phyloP scores from a whole-genome alignment of 805 yeast species.

The Nematodospora valgi region DNA sequence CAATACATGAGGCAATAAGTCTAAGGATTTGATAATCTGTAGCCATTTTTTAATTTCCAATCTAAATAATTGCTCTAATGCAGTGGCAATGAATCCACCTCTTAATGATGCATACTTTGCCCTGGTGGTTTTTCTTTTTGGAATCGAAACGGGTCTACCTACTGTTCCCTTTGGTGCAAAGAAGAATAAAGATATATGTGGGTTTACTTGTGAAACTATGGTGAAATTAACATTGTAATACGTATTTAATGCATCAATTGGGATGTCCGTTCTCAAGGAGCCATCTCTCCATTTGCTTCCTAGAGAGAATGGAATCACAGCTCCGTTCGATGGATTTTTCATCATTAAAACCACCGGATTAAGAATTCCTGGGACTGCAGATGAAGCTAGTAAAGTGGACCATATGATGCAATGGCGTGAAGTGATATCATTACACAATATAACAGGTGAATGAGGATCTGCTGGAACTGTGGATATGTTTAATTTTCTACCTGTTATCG shows the following conservation, averaged over 20 bases:
- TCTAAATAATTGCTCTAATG: constrained; percentile 65
- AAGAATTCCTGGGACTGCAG: constrained; percentile 80
- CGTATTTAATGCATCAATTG: constrained; percentile 67
- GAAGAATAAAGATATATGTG: constrained; percentile 72
- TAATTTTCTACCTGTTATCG: constrained; percentile 64
- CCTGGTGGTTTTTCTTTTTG: constrained; percentile 38
- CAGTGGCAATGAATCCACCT: constrained; percentile 76
- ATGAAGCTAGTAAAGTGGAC: constrained; percentile 71
- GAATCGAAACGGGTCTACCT: constrained; percentile 68
- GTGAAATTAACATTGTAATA: constrained; percentile 75
- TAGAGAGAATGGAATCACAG: constrained; percentile 62
- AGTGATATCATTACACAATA: constrained; percentile 70
- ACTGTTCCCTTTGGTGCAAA: constrained; percentile 79
- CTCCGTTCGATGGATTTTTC: constrained; percentile 39
- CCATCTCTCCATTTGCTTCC: constrained; percentile 82
- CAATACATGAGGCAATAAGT: constrained; percentile 62
- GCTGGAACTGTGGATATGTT: constrained; percentile 80
- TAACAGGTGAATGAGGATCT: constrained; percentile 78
- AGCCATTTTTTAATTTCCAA: constrained; percentile 78
- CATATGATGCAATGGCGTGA: constrained; percentile 81
- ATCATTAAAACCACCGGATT: constrained; percentile 80
- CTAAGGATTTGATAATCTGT: constrained; percentile 59
- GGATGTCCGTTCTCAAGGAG: constrained; percentile 73
- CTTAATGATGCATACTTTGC: constrained; percentile 45
- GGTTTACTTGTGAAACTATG: constrained; percentile 78